These are phyloP conservation scores for Delonix regia DNA, from an alignment of 306 rosid genomes.

Conservation along the genomic window DNA sequence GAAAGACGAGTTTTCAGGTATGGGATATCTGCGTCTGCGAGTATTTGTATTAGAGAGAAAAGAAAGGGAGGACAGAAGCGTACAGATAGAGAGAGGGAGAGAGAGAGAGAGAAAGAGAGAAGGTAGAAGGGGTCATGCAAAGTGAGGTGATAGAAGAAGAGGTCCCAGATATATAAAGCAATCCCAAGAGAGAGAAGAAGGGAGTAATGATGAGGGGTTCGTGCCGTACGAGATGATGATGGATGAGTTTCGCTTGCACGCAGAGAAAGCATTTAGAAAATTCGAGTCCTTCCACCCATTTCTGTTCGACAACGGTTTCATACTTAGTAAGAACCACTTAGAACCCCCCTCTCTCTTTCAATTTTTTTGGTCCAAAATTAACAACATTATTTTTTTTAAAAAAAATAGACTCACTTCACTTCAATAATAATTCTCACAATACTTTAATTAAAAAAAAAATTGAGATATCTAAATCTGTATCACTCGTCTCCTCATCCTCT, in stretches of 20 bases:
- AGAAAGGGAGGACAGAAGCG: not conserved
- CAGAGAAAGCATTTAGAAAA: constrained; percentile 52
- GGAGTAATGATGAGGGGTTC: constrained; percentile 31
- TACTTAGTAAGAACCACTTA: not conserved
- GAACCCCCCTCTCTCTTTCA: too few species aligned
- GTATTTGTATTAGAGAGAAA: not conserved
- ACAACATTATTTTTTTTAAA: too few species aligned
- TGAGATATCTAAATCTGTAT: not conserved
- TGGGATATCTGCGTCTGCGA: not conserved
- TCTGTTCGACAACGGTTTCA: constrained; percentile 49
- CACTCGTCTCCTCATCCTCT: not conserved
- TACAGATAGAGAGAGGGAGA: not conserved
- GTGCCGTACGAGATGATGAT: constrained; percentile 39
- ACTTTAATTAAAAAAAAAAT: too few species aligned
- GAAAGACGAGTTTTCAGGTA: not conserved
- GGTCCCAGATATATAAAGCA: constrained; percentile 44
- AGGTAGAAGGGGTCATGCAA: not conserved
- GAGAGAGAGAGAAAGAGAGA: not conserved
- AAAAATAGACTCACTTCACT: too few species aligned
- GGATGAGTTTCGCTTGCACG: constrained; percentile 53
- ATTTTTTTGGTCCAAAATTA: too few species aligned
- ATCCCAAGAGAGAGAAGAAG: constrained; percentile 14
- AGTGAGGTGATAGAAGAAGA: constrained; percentile 26
- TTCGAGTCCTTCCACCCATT: constrained; percentile 21
- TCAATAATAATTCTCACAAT: too few species aligned